These are phyloP conservation scores for Zygosaccharomyces gambellarensis DNA, from an alignment of 805 yeast species.

Conservation along the genomic window DNA sequence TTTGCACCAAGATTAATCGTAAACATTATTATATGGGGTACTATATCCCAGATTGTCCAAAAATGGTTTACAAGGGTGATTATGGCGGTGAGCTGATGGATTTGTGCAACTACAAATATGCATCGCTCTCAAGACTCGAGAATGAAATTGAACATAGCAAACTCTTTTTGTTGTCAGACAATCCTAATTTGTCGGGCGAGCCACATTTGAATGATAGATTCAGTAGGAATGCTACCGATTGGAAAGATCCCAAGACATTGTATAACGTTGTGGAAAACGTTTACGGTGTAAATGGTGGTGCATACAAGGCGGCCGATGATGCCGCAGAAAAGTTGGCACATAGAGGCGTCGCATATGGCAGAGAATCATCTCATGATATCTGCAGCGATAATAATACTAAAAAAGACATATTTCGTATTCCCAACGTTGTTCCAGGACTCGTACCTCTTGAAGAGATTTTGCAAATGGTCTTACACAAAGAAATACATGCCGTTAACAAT, in stretches of 20 bases:
- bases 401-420: conserved; percentile 25
- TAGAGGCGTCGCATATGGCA: conserved; percentile 20
- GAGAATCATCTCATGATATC: conserved; percentile 2
- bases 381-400: conserved; percentile 7
- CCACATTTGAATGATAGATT: conserved; percentile 8
- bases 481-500: conserved; percentile 22
- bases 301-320: conserved; percentile 21
- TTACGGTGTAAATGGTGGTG: conserved; percentile 37
- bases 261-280: conserved; percentile 36
- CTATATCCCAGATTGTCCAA: conserved; percentile 70
- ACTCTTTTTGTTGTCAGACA: conserved; percentile 20
- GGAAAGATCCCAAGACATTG: conserved; percentile 1
- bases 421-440: conserved; percentile 48
- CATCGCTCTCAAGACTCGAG: conserved; percentile 22
- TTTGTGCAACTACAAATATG: conserved; percentile 43
- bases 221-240: conserved; percentile 9
- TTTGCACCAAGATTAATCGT: conserved; percentile 39
- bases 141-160: conserved; percentile 25
- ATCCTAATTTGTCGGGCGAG: conserved; percentile 2
- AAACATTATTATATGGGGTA: conserved; percentile 68
- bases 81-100: conserved; percentile 75
- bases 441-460: conserved; percentile 44
- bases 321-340: conserved; percentile 17
- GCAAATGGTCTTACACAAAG: conserved; percentile 34
- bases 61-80: conserved; percentile 75